Base-by-base conservation (phyloP, 805 yeast genomes). In the Lipomyces kockii region DNA sequence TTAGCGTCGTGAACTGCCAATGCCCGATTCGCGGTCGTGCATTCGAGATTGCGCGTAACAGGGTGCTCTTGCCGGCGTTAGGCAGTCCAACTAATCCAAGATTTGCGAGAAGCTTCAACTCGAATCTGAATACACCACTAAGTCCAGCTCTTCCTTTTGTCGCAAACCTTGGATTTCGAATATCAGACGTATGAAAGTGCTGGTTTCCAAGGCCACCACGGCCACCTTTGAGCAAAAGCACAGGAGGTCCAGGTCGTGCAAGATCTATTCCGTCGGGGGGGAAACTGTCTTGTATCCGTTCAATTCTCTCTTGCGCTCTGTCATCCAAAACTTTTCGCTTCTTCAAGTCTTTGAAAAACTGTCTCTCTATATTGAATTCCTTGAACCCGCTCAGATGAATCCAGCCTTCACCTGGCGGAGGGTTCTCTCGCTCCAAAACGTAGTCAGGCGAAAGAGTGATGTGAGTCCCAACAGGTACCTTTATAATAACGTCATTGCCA, bases 1-100 rank as follows among this genome's bases (percentile, higher is more conserved):
- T 91, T 62, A 95, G 80, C 0, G 99, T 95, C 0, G 99, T 95
- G 76, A 95, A 95, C 74, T 90, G 96, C 97, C 98, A 95, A 78
- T 92, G 97, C 0, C 98, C 99, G 14, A 95, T 90, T 65, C 91
- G 82, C 0, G 99, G 98, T 65, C 88, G 83, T 0, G 99, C 98
- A 63, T 87, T 86, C 0, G 97, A 91, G 17, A 95, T 91, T 9
- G 96, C 92, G 64, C 96, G 81, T 57, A 95, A 79, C 37, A 95
- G 82, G 0, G 98, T 92, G 2, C 97, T 91, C 76, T 95, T 95
- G 0, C 99, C 99, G 2, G 98, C 97, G 78, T 95, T 95, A 0
- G 99, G 99, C 22, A 95, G 81, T 0, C 99, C 99, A 27, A 95
- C 97, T 5, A 95, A 80, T 0, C 98, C 99, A 66, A 94, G 80